These are phyloP conservation scores for Amphibolis antarctica DNA, from an alignment of 106 monocot genomes.

Conservation along the genomic window DNA sequence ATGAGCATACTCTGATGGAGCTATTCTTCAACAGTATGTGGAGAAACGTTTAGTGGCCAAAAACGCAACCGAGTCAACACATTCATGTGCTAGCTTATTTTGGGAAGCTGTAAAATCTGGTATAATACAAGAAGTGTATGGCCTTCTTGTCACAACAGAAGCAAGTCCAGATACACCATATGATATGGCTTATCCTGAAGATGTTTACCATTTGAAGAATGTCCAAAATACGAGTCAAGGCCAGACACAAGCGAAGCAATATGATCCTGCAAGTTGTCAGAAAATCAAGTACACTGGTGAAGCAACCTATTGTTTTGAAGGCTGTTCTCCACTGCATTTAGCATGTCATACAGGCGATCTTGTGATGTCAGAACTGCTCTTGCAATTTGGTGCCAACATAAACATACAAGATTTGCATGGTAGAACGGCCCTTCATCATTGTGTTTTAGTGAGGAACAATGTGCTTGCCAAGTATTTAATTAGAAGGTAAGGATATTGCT, in stretches of 20 bases:
- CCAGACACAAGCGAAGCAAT: constrained; percentile 12
- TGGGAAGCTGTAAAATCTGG: constrained; percentile 74
- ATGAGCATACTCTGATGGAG: background rate
- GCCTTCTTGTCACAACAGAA: constrained; percentile 44
- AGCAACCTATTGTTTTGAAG: constrained; percentile 47
- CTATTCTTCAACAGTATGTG: constrained; percentile 45
- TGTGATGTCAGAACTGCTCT: constrained; percentile 68
- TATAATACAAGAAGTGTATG: constrained; percentile 50
- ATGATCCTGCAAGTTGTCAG: constrained; percentile 44
- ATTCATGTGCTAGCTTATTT: constrained; percentile 12
- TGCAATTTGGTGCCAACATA: constrained; percentile 83
- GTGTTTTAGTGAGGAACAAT: constrained; percentile 62
- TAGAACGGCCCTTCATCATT: constrained; percentile 84
- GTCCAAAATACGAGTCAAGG: constrained; percentile 5
- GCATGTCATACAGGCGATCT: constrained; percentile 63
- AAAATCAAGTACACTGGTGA: constrained; percentile 41
- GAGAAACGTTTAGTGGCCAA: constrained; percentile 50
- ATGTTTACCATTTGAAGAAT: constrained; percentile 28
- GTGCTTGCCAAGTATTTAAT: constrained; percentile 62
- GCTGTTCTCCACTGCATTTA: constrained; percentile 72
- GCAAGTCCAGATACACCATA: constrained; percentile 55
- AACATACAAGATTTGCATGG: constrained; percentile 76
- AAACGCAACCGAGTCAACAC: constrained; percentile 26
- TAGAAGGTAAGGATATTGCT: constrained; percentile 37
- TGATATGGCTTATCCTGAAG: constrained; percentile 31